Conservation (phyloP, 2,329 filamentous ascomycete genomes). For the Penicillium occitanis region DNA sequence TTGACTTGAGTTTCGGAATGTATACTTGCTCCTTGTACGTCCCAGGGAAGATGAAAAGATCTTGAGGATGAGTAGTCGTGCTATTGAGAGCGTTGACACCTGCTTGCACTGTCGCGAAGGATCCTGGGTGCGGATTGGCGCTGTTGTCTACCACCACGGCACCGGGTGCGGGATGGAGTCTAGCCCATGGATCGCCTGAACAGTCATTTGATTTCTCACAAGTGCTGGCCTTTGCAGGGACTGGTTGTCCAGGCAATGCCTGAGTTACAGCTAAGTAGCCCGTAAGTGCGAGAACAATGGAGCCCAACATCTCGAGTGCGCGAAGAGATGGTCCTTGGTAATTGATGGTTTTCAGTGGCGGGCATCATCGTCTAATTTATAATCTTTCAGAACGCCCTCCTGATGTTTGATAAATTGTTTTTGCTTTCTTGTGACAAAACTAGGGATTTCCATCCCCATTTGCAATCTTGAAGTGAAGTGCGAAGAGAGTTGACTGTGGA, state of each 20-base stretch:
- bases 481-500: neutral
- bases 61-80: neutral
- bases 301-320: neutral
- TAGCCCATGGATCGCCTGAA: neutral
- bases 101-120: constrained; percentile 4
- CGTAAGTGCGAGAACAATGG: neutral
- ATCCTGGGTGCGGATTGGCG: neutral
- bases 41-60: neutral
- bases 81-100: constrained; percentile 6
- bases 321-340: neutral
- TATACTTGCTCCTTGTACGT: constrained; percentile 1
- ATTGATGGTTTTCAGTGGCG: neutral
- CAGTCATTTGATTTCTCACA: neutral
- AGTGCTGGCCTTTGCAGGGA: neutral
- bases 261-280: neutral
- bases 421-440: neutral
- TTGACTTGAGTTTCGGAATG: constrained; percentile 1
- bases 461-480: neutral
- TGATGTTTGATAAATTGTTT: neutral
- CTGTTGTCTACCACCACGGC: neutral
- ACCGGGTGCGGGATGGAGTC: neutral
- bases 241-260: neutral
- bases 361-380: neutral
- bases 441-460: neutral
- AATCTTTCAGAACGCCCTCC: neutral